Evolutionary conservation across 2,329 filamentous ascomycete genomes (phyloP).

Genomic region (Ophiobolus disseminans): DNA sequence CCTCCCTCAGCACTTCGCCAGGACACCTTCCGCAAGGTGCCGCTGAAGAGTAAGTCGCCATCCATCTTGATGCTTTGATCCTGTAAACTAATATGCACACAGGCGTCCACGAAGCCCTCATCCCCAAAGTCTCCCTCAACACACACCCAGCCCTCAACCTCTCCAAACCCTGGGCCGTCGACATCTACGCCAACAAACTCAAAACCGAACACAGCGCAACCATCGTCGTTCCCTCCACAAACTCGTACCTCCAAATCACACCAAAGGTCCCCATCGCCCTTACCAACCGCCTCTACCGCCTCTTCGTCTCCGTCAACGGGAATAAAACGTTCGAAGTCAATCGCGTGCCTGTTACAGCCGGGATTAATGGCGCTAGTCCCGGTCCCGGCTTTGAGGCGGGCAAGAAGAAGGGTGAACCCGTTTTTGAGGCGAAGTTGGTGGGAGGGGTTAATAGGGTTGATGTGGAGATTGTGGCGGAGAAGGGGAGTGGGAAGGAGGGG

Average conservation of each 20-base stretch:
- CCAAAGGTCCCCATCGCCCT: slow-evolving; percentile 69
- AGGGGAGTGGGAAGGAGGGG: slow-evolving; percentile 57
- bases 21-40: slow-evolving; percentile 40
- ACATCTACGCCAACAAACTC: slow-evolving; percentile 69
- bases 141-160: slow-evolving; percentile 72
- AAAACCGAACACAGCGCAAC: slow-evolving; percentile 76
- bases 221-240: slow-evolving; percentile 70
- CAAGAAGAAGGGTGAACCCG: slow-evolving; percentile 64
- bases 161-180: slow-evolving; percentile 67
- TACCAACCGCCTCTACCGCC: slow-evolving; percentile 73
- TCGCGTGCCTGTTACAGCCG: slow-evolving; percentile 56
- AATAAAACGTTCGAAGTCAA: slow-evolving; percentile 66
- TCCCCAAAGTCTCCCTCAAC: slow-evolving; percentile 69
- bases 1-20: slow-evolving; percentile 39
- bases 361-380: slow-evolving; percentile 38
- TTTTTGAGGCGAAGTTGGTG: slow-evolving; percentile 76
- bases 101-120: slow-evolving; percentile 64
- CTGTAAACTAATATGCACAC: slow-evolving; percentile 24
- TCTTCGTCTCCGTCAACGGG: slow-evolving; percentile 76
- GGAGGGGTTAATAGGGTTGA: slow-evolving; percentile 80
- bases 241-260: slow-evolving; percentile 75
- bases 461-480: slow-evolving; percentile 76
- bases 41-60: slow-evolving; percentile 56
- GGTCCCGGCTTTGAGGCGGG: slow-evolving; percentile 36
- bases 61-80: neutral